Base-by-base conservation (phyloP, 2,329 filamentous ascomycete species). In the Biscogniauxia sp. region DNA sequence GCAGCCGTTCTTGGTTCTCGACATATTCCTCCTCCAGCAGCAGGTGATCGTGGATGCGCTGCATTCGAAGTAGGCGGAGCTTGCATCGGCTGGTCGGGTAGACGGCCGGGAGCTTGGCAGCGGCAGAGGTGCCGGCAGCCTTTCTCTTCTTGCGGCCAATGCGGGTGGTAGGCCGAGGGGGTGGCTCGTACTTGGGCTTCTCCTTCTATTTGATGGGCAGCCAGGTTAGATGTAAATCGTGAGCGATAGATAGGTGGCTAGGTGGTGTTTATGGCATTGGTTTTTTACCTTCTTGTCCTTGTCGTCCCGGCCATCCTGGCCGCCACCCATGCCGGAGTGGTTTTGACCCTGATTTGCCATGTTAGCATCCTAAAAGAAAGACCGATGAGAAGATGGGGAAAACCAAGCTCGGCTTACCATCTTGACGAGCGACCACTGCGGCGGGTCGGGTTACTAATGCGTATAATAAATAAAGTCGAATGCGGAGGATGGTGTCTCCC, bases 181-280 rank as follows among this genome's bases (percentile, higher is more conserved):
- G 95, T 67, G 95, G 95, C 79, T 99, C 95, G 84, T 99, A 99
- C 90, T 97, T 98, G 75, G 95, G 95, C 89, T 99, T 99, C 66
- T 99, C 94, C 86, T 99, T 98, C 94, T 97, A 73, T 70, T 65
- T 62, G 45, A 25, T 61, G 2, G 57, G 57, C 45, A 58, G 54
- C 8, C 20, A 20, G 20, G 23, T 56, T 11, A 66, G 53, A 56
- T 13, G 41, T 7, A 37, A 9, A 32, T 11, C 9, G 26, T 25
- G 25, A 57, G 37, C 19, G 28, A 23, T 23, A 23, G 23, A 23
- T 2, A 23, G 23, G 23, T 23, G 23, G 23, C n/a, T n/a, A 23
- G 23, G 7, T 7, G 9, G 28, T 7, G 4, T 32, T 32, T 32
- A 8, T 32, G 28, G 11, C 28, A 32, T 32, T 45, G 37, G 9